Evolutionary conservation across 108 stramenopile species (phyloP).

Genomic region (Epithemia pelagica): DNA sequence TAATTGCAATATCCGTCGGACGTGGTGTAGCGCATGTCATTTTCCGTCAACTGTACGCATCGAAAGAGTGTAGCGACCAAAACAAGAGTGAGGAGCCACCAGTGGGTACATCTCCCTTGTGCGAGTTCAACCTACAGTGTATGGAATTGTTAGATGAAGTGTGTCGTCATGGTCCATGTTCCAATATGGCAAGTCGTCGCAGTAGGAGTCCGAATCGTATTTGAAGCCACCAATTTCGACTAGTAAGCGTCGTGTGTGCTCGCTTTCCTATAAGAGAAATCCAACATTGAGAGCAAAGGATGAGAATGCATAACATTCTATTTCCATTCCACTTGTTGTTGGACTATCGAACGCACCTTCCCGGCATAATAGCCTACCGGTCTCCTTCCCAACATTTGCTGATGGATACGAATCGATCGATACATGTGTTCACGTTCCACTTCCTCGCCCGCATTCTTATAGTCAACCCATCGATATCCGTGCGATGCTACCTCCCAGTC

Average conservation of each 20-base stretch:
- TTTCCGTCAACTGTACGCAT: constrained; percentile 49
- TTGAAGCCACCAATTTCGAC: constrained; percentile 91
- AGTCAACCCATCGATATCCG: constrained; percentile 94
- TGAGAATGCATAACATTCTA: too few species aligned
- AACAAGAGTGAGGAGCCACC: too few species aligned
- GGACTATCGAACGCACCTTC: constrained; percentile 50
- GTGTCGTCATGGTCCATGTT: constrained; percentile 50
- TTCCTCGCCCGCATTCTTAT: constrained; percentile 77
- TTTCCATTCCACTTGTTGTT: constrained; percentile 9
- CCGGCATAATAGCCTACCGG: constrained; percentile 94
- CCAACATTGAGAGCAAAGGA: constrained; percentile 9
- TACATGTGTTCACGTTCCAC: constrained; percentile 84
- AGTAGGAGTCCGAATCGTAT: constrained; percentile 89
- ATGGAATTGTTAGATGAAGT: constrained; percentile 89
- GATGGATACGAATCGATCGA: constrained; percentile 84
- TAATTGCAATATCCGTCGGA: constrained; percentile 80
- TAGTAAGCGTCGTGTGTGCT: constrained; percentile 64
- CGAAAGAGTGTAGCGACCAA: neutral
- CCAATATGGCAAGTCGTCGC: constrained; percentile 94
- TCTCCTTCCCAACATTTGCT: constrained; percentile 65
- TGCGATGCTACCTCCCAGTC: constrained; percentile 88
- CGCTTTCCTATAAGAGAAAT: constrained; percentile 43
- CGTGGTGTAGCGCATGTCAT: constrained; percentile 90
- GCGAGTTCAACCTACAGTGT: constrained; percentile 60
- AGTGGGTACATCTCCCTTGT: too few species aligned